These are phyloP conservation scores for Aureobasidium melanogenum DNA, from an alignment of 2,329 filamentous ascomycete genomes.

Conservation along the genomic window DNA sequence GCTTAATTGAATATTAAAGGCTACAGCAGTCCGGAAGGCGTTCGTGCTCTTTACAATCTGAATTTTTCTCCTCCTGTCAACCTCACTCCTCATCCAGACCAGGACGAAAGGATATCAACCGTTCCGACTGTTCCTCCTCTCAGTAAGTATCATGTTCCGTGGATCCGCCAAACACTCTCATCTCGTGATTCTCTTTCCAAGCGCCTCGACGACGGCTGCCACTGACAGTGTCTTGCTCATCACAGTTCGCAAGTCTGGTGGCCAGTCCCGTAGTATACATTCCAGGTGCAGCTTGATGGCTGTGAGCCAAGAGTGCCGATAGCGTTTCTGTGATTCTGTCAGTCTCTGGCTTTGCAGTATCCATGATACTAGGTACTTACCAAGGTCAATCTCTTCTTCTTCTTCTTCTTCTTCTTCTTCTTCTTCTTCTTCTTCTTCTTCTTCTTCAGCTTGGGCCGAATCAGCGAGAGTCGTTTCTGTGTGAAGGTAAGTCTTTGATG, in stretches of 20 bases:
- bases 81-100: background rate
- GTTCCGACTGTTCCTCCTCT: background rate
- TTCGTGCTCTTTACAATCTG: no score
- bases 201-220: background rate
- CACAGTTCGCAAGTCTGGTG: background rate
- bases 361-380: background rate
- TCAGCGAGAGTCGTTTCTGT: background rate
- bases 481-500: background rate
- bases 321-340: background rate
- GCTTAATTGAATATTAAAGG: background rate
- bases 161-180: background rate
- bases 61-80: background rate
- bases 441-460: background rate
- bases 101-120: background rate
- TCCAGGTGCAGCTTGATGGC: background rate
- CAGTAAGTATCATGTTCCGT: background rate
- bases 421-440: background rate
- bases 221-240: background rate
- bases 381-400: background rate
- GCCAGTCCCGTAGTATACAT: background rate
- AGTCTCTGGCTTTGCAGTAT: background rate
- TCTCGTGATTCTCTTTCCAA: background rate
- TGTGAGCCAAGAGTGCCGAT: background rate
- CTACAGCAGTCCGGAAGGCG: no score
- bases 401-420: background rate